A percentile compares a stretch with the other conserved stretches of the same genome.
Evolutionary conservation across 2,329 filamentous ascomycete genomes (phyloP).

Genomic region (Pseudocercospora cruenta): DNA sequence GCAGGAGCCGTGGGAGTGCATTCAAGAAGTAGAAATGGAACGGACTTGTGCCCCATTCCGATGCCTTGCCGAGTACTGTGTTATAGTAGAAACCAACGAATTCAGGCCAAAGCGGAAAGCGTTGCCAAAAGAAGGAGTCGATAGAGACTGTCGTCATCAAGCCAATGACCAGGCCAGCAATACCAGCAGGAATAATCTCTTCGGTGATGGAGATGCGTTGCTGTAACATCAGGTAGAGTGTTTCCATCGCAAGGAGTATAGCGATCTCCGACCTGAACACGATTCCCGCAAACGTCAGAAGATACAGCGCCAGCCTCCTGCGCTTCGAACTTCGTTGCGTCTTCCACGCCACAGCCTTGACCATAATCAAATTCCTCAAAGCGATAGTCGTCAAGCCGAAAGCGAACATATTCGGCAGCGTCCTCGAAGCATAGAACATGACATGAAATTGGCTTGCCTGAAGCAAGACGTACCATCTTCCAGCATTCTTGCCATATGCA

Average conservation of each 20-base stretch:
- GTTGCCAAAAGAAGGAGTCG: constrained; percentile 94
- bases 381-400: constrained; percentile 77
- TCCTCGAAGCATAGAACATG: constrained; percentile 88
- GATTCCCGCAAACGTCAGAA: constrained; percentile 78
- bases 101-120: constrained; percentile 80
- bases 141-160: constrained; percentile 71
- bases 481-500: constrained; percentile 70
- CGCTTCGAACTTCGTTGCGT: constrained; percentile 47
- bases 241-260: constrained; percentile 72
- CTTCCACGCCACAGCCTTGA: constrained; percentile 44
- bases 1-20: constrained; percentile 77
- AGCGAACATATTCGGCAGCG: constrained; percentile 95
- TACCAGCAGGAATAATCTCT: constrained; percentile 68
- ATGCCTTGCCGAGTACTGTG: constrained; percentile 78
- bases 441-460: constrained; percentile 88
- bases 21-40: constrained; percentile 86
- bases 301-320: constrained; percentile 67
- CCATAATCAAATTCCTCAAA: constrained; percentile 56
- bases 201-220: constrained; percentile 57
- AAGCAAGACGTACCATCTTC: constrained; percentile 78
- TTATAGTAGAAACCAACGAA: constrained; percentile 90
- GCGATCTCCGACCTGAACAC: constrained; percentile 91
- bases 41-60: constrained; percentile 84
- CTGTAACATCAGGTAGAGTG: constrained; percentile 64
- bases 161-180: constrained; percentile 67